Evolutionary conservation across 257 asterid genomes (phyloP), one percentile per base, ranked within the genome.

Genomic region (Parsonsia alboflavescens): DNA sequence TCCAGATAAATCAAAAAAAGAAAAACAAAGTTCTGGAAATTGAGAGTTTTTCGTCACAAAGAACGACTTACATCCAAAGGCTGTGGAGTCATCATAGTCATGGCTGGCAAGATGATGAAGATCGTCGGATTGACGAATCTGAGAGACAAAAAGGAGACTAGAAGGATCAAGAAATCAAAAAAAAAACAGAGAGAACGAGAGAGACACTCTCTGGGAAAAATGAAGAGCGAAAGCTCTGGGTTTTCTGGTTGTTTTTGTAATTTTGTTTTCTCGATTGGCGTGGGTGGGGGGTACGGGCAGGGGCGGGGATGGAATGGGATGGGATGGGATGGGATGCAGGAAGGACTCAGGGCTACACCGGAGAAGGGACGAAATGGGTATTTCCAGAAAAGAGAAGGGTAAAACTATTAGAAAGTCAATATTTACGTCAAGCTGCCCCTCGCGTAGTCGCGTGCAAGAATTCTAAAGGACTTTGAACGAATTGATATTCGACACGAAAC

Each of bases 81-180:
- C 77, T 85, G 98, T 30, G 91, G 94, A 85, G 90, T 85, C 85
- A 84, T 77, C 94, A 90, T 81, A 83, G 97, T 91, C 97, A 91
- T 94, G 81, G 74, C 85, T 79, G 83, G 71, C 78, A 66, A 52
- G 58, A 52, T 68, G 72, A 82, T 33, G 63, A 70, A 53, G 72
- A 76, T 80, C 86, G 81, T 78, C 81, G 87, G 91, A 91, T 89
- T 88, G 88, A 84, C 78, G 63, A 83, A 82, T 80, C 83, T 54
- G 84, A 82, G 86, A 73, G 76, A 73, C 61, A 66, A 74, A 33
- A 75, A 41, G 48, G 70, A 77, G 68, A 66, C 72, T 78, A 80
- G 70, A 68, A 66, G 71, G 54, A 66, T 64, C 67, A 77, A 71
- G 80, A 46, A 70, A 80, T 16, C 19, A 53, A 46, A 74, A 54